Base-by-base conservation (phyloP, 164 flowering plant genomes). In the Piper betle region DNA sequence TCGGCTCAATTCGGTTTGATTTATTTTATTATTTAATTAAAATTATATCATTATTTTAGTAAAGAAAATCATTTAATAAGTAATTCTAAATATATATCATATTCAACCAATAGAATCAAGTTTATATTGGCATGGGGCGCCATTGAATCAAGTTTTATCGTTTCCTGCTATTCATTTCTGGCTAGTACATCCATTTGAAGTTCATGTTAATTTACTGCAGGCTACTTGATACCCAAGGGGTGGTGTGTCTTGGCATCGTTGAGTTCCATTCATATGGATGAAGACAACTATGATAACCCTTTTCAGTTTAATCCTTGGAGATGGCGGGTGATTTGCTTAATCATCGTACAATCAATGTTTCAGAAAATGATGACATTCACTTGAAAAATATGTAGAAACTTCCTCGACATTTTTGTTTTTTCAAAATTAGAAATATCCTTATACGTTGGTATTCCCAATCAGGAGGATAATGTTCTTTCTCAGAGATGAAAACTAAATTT, bases 281-380 rank as follows among this genome's bases (percentile, higher is more conserved):
- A 83, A 68, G 80, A 77, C 41, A 85, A 70, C 55, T 91, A 88
- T 61, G 82, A 84, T 50, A 79, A 85, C 66, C 96, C 99, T 11
- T 78, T 80, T 64, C 62, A 77, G 25, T 94, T 94, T 75, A 74
- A 94, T 78, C 99, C 99, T 19, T 86, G 95, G 95, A 84, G 99
- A 82, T 94, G 99, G 97, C 86, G 86, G 81, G 97, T 88, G 42
- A 63, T 62, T 46, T 46, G 50, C 50, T 25, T 25, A 25, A 25
- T 25, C 1, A 25, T 25, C 33, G 15, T 46, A 46, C 3, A 6
- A 6, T 46, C 15, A 46, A 25, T 15, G 15, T 46, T 6, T 2
- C 50, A 46, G 10, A 46, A 46, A 25, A 25, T 25, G 33, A 2
- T 25, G 33, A 25, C 33, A 25, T 25, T 25, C 33, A 25, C 33